Evolutionary conservation across 2,329 filamentous ascomycete species (phyloP), one percentile per base, ranked within the genome.

Genomic region (Aspergillus caelatus): DNA sequence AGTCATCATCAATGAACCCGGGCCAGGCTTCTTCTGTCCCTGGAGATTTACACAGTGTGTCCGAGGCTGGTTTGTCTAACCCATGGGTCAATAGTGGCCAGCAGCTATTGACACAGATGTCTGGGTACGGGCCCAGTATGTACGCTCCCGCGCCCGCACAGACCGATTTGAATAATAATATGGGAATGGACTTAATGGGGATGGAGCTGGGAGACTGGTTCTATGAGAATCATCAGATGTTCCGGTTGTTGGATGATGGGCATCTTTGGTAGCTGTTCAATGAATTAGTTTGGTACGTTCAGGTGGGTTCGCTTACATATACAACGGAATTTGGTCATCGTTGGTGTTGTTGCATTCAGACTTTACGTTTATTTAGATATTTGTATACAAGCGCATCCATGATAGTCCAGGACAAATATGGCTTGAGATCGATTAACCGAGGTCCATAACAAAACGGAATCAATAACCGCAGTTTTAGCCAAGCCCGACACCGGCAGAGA

Each of bases 161-260:
- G 21, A 30, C 16, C 21, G 48, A 34, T 52, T n/a, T 52, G 16
- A 52, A 52, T 23, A 52, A 32, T n/a, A 32, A n/a, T 34, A 52
- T 52, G 28, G 28, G 4, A 52, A n/a, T 34, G 28, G 28, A 52
- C n/a, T n/a, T 52, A 23, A 52, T 11, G 48, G 48, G 48, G 3
- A 52, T 52, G 48, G 48, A 52, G 48, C 48, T 52, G 28, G 48
- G 48, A 32, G 48, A 52, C 12, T 52, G 48, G 48, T 52, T 52
- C n/a, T 32, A 52, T 52, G 48, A 52, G 16, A 52, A 52, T 32
- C 28, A 52, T 21, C 48, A 52, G 48, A 52, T 52, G 48, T 32
- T 52, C n/a, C 48, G 48, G 19, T 34, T 52, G 48, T 34, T 52
- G 28, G 48, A 52, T 34, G 48, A 52, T 34, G 48, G 48, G 9